phyloP scores from a whole-genome alignment of 2,329 filamentous ascomycete genomes.

The Dothistroma septosporum region DNA sequence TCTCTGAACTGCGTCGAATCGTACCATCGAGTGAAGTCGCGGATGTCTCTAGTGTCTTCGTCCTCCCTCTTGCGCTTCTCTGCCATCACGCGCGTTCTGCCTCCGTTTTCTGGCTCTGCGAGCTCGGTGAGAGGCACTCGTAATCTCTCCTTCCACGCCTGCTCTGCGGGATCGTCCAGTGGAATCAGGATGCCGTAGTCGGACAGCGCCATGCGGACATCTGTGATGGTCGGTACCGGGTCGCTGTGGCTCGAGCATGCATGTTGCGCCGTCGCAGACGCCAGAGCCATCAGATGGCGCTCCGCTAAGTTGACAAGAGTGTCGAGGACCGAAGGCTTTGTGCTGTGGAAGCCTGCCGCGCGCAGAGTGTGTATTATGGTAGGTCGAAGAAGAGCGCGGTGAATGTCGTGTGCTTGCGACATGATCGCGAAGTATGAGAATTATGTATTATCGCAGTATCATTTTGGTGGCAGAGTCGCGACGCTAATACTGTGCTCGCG shows the following conservation, averaged over 20 bases:
- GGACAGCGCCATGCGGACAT: constrained; percentile 80
- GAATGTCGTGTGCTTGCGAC: constrained; percentile 42
- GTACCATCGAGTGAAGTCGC: constrained; percentile 77
- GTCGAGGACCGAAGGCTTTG: constrained; percentile 77
- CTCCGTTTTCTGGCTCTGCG: constrained; percentile 36
- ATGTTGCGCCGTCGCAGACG: constrained; percentile 66
- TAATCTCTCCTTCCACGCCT: constrained; percentile 57
- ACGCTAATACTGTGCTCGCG: not conserved
- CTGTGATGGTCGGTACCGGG: constrained; percentile 62
- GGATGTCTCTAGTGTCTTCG: constrained; percentile 75
- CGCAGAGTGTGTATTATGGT: constrained; percentile 87
- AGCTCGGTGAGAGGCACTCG: constrained; percentile 44
- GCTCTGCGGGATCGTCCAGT: constrained; percentile 62
- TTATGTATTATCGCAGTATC: constrained; percentile 20
- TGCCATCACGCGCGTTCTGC: constrained; percentile 30
- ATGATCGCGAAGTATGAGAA: constrained; percentile 11
- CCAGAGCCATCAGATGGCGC: constrained; percentile 73
- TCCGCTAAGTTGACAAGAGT: constrained; percentile 81
- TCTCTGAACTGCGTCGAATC: constrained; percentile 69
- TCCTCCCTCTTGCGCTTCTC: constrained; percentile 48
- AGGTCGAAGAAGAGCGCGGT: constrained; percentile 78
- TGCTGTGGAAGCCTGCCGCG: constrained; percentile 82
- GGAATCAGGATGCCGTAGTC: constrained; percentile 73
- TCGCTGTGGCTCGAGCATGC: constrained; percentile 66
- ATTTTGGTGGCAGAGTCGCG: constrained; percentile 10